Evolutionary conservation across 2,329 filamentous ascomycete species (phyloP).

Genomic region (Drechmeria coniospora): DNA sequence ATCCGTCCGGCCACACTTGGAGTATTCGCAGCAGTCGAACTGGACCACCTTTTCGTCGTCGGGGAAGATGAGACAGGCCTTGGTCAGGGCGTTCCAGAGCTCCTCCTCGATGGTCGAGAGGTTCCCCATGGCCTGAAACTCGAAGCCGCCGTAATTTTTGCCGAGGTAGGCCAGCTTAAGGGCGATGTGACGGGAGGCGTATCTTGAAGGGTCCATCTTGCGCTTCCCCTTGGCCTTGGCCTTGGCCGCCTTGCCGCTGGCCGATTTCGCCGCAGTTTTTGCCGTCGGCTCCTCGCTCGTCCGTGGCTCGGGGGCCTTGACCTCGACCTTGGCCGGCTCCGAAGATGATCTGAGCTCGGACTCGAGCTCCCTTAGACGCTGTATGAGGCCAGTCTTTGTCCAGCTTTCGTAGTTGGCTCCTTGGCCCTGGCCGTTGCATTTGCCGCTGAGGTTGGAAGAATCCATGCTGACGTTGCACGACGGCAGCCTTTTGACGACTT

Average conservation of each 20-base stretch:
- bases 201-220: conserved; percentile 63
- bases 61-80: conserved; percentile 68
- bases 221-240: conserved; percentile 27
- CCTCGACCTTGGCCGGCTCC: conserved; percentile 4
- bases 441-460: conserved; percentile 4
- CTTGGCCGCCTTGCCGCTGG: too few relatives aligned
- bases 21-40: conserved; percentile 78
- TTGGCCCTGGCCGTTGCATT: conserved; percentile 17
- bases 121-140: conserved; percentile 61
- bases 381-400: conserved; percentile 53
- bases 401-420: conserved; percentile 51
- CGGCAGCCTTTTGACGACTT: background rate
- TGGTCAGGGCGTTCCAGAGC: conserved; percentile 79
- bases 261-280: too few relatives aligned
- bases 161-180: conserved; percentile 91
- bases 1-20: conserved; percentile 89
- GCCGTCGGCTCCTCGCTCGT: background rate
- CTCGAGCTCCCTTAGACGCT: conserved; percentile 54
- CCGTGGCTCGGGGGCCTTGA: background rate
- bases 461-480: too few relatives aligned
- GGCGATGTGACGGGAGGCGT: conserved; percentile 71
- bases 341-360: conserved; percentile 37
- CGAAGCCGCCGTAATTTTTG: conserved; percentile 81
- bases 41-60: conserved; percentile 47
- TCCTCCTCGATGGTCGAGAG: conserved; percentile 82